Evolutionary conservation across 208 protist species (phyloP), one percentile per base, ranked within the genome.

Genomic region (Trypanosoma melophagium): DNA sequence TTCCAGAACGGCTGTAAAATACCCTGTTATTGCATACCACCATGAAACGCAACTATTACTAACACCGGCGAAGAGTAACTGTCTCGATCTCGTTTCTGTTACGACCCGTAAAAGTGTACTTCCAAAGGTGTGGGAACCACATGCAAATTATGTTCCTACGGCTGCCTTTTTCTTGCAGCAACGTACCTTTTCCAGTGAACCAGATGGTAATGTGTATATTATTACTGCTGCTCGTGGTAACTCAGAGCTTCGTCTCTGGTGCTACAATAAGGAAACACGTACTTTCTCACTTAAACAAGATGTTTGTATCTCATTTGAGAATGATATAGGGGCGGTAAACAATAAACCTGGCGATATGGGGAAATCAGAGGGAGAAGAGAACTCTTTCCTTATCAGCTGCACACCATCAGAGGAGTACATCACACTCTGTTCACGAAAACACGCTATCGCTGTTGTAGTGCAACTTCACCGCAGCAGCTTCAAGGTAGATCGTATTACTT

Each of bases 391-490:
- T 59, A 86, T 94, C 60, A 87, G 77, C 57, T 74, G 90, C 54
- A 91, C 86, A n/a, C 79, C 84, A 1, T 69, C 76, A 38, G 87
- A 96, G 66, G 91, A 96, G 68, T 96, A 96, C 71, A 90, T 96
- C 57, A 92, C 80, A n/a, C 77, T 96, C 12, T 76, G 75, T 45
- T 91, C 88, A n/a, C 76, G 74, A 40, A 76, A 78, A 9, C 57
- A 74, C 44, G 53, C 80, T 17, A 79, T 85, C 58, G 86, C 84
- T 4, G 86, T 96, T 2, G 88, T 94, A 19, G 81, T 93, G 28
- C 85, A 96, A 69, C 79, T 82, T 25, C 80, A 94, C 67, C 84
- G 83, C 53, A 83, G 62, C n/a, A 73, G 74, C 31, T 86, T 96
- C 57, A 91, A 90, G 67, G 74, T 84, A 17, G 76, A 88, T 61